Percentiles rank a stretch among this genome's conserved stretches.
Evolutionary conservation across 768 basidiomycete species (phyloP).

Genomic region (Russula ochroleuca): DNA sequence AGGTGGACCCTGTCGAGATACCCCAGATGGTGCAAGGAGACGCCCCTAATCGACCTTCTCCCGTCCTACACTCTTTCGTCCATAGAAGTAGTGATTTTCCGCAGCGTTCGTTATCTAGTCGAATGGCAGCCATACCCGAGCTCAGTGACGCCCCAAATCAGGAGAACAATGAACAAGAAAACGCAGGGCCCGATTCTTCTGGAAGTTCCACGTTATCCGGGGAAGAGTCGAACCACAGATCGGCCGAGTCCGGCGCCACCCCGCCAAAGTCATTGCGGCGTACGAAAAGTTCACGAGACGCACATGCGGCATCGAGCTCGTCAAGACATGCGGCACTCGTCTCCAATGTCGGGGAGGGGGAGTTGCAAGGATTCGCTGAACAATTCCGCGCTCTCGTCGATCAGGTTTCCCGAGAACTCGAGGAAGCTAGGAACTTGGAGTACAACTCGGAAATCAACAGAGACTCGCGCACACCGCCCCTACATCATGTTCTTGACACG

Average conservation of each 20-base stretch:
- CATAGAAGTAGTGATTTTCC: neutral
- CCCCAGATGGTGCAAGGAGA: neutral
- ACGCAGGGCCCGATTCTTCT: slow-evolving; percentile 1
- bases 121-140: slow-evolving; percentile 23
- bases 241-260: slow-evolving; percentile 10
- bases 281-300: slow-evolving; percentile 5
- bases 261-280: slow-evolving; percentile 9
- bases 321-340: neutral
- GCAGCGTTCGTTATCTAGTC: slow-evolving; percentile 19
- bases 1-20: slow-evolving; percentile 5
- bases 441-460: slow-evolving; percentile 24
- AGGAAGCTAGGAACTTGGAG: slow-evolving; percentile 42
- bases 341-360: slow-evolving; percentile 31
- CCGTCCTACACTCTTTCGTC: neutral
- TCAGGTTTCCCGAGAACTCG: slow-evolving; percentile 51
- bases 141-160: slow-evolving; percentile 3
- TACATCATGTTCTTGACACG: slow-evolving; percentile 26
- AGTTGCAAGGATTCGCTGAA: slow-evolving; percentile 44
- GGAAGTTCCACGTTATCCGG: slow-evolving; percentile 21
- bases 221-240: slow-evolving; percentile 11
- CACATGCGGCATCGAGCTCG: neutral
- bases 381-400: slow-evolving; percentile 49
- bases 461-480: slow-evolving; percentile 6
- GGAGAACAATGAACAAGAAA: neutral
- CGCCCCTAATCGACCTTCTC: slow-evolving; percentile 10